These are phyloP conservation scores for Fusarium tjaetaba DNA, from an alignment of 2,329 filamentous ascomycete species.

Conservation along the genomic window DNA sequence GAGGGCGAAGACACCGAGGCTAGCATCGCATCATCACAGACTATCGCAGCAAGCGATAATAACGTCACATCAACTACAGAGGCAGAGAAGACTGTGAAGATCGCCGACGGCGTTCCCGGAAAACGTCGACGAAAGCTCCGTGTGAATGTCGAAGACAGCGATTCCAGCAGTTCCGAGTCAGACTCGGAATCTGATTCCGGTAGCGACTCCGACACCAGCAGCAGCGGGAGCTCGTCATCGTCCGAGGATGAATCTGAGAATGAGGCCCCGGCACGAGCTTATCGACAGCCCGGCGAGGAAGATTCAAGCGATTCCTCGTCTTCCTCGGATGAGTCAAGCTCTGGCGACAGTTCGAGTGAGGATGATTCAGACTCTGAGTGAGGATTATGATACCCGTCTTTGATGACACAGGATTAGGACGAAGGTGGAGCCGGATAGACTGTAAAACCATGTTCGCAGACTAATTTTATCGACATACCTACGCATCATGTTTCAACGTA, in stretches of 20 bases:
- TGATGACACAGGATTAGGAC: constrained; percentile 9
- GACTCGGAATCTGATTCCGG: constrained; percentile 50
- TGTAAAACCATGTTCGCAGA: constrained; percentile 36
- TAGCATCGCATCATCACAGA: constrained; percentile 46
- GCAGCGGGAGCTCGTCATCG: constrained; percentile 49
- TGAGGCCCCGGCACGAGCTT: constrained; percentile 35
- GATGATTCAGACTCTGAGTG: constrained; percentile 39
- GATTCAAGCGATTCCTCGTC: constrained; percentile 46
- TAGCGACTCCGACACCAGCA: constrained; percentile 47
- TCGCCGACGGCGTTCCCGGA: constrained; percentile 56
- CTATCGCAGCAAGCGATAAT: constrained; percentile 44
- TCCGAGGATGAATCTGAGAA: constrained; percentile 48
- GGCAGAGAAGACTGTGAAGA: constrained; percentile 53
- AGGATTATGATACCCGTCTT: constrained; percentile 24
- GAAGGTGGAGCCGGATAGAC: constrained; percentile 35
- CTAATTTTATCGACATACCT: constrained; percentile 39
- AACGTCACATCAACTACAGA: constrained; percentile 40
- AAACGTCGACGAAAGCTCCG: constrained; percentile 65
- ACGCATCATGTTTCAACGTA: constrained; percentile 21
- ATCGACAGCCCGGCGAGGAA: constrained; percentile 45
- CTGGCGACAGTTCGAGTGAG: constrained; percentile 45
- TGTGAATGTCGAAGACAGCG: constrained; percentile 55
- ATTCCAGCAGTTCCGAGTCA: constrained; percentile 51
- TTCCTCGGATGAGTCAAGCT: constrained; percentile 48
- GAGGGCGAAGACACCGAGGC: constrained; percentile 56